Evolutionary conservation across 176 grass and related monocot genomes (phyloP).

Genomic region (Calamus simplicifolius): DNA sequence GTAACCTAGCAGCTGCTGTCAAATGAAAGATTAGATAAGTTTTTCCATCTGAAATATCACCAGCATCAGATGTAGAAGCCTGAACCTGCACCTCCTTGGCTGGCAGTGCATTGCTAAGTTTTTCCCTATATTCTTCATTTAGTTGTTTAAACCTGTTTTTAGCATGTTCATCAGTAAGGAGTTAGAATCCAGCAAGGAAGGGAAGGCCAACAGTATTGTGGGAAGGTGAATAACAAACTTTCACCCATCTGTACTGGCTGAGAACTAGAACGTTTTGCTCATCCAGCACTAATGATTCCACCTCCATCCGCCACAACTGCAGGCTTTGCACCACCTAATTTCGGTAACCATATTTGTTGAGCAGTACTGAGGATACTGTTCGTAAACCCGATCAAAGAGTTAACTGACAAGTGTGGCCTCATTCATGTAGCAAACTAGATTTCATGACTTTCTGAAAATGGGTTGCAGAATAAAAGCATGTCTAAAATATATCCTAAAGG

Average conservation of each 20-base stretch:
- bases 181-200: background rate
- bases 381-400: constrained; percentile 53
- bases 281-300: constrained; percentile 93
- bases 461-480: no score
- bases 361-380: constrained; percentile 93
- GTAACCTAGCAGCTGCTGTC: background rate
- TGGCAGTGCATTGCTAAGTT: constrained; percentile 38
- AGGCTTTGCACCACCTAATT: constrained; percentile 94
- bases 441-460: no score
- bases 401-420: no score
- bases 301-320: constrained; percentile 48
- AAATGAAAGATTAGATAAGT: constrained; percentile 7
- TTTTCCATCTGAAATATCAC: constrained; percentile 36
- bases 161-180: background rate
- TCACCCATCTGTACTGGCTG: constrained; percentile 43
- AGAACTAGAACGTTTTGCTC: constrained; percentile 57
- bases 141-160: constrained; percentile 67
- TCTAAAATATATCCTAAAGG: no score
- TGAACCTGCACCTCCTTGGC: constrained; percentile 30
- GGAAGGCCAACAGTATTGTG: background rate
- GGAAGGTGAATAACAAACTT: constrained; percentile 31
- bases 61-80: constrained; percentile 24
- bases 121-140: constrained; percentile 72
- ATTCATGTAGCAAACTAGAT: no score
- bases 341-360: constrained; percentile 88